Percentiles rank a stretch among this genome's conserved stretches.
Conservation (phyloP, 2,329 filamentous ascomycete genomes). For the Cladorrhinum sp. region DNA sequence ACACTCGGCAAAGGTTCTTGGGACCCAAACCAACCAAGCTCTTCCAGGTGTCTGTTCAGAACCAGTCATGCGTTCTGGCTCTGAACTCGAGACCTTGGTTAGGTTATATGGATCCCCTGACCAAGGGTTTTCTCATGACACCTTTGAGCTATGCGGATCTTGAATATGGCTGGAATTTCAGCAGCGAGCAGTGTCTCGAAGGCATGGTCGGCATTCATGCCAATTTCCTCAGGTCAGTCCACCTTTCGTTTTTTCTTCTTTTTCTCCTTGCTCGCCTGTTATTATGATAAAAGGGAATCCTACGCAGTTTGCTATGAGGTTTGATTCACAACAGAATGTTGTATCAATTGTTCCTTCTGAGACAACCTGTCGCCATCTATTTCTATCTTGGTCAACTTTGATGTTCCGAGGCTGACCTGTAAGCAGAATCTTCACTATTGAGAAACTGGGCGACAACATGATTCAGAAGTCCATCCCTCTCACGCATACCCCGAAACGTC, state of each 20-base stretch:
- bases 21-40: constrained; percentile 87
- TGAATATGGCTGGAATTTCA: constrained; percentile 95
- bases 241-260: constrained; percentile 31
- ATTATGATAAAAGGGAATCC: constrained; percentile 66
- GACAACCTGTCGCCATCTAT: constrained; percentile 31
- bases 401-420: constrained; percentile 32
- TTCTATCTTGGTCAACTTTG: not conserved
- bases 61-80: constrained; percentile 79
- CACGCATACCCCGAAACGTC: constrained; percentile 83
- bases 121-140: constrained; percentile 85
- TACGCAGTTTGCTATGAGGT: constrained; percentile 55
- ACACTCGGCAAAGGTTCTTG: constrained; percentile 91
- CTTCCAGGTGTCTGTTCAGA: constrained; percentile 85
- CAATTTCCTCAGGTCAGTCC: constrained; percentile 74
- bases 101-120: constrained; percentile 85
- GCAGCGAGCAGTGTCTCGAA: constrained; percentile 88
- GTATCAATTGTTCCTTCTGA: constrained; percentile 99
- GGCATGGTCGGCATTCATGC: constrained; percentile 93
- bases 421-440: constrained; percentile 79
- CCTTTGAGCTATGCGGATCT: constrained; percentile 84
- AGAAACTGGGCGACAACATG: constrained; percentile 80
- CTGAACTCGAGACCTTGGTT: constrained; percentile 95
- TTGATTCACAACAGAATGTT: constrained; percentile 41
- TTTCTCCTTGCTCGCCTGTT: constrained; percentile 29
- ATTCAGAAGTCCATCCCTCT: constrained; percentile 83